Evolutionary conservation across 768 basidiomycete genomes (phyloP).

Genomic region (Mycena haematopus): DNA sequence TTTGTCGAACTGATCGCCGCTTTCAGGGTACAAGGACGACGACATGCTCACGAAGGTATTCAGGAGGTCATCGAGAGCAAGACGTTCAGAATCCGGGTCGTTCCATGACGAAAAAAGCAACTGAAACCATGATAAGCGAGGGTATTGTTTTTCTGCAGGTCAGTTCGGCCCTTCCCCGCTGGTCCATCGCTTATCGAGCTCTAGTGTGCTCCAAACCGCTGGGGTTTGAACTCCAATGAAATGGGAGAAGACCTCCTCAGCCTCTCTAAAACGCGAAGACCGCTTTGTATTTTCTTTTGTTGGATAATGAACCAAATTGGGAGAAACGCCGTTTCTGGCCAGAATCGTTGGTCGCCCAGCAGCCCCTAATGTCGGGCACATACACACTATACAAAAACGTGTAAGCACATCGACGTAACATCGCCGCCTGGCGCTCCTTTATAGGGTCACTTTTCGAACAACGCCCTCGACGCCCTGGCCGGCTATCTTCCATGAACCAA

Average conservation of each 20-base stretch:
- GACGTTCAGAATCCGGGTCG: slow-evolving; percentile 45
- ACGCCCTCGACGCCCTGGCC: too few relatives aligned
- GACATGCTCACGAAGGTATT: slow-evolving; percentile 51
- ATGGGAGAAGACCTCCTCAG: slow-evolving; percentile 35
- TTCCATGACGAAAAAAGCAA: slow-evolving; percentile 39
- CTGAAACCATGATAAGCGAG: slow-evolving; percentile 43
- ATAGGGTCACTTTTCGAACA: too few relatives aligned
- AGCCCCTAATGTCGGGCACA: too few relatives aligned
- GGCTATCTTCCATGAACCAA: too few relatives aligned
- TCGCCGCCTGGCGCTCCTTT: too few relatives aligned
- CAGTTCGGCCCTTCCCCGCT: slow-evolving; percentile 20
- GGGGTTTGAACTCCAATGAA: slow-evolving; percentile 33
- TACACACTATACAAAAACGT: too few relatives aligned
- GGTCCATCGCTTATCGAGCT: background rate
- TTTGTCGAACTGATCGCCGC: slow-evolving; percentile 10
- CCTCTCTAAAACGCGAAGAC: slow-evolving; percentile 29
- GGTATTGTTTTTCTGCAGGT: slow-evolving; percentile 46
- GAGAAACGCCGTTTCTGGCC: too few relatives aligned
- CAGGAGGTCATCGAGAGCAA: slow-evolving; percentile 41
- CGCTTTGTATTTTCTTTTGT: background rate
- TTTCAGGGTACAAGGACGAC: slow-evolving; percentile 45
- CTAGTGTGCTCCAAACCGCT: background rate
- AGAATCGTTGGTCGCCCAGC: too few relatives aligned
- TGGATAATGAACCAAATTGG: background rate
- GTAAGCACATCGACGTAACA: too few relatives aligned